Percentiles rank a stretch among this genome's conserved stretches.
Conservation (phyloP, 768 basidiomycete genomes). For the Gautieria morchelliformis region DNA sequence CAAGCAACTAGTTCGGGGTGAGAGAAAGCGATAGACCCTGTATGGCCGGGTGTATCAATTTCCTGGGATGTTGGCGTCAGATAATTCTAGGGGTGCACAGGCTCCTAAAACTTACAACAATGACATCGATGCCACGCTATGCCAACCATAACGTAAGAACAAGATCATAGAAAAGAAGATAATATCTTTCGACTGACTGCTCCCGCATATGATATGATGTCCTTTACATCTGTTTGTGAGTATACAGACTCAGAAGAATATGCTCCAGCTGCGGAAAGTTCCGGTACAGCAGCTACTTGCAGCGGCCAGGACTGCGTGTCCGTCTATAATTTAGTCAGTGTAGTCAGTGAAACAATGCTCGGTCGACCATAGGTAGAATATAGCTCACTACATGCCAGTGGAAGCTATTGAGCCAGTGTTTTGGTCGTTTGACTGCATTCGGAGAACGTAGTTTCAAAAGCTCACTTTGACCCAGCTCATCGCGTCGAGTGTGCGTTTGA, state of each 20-base stretch:
- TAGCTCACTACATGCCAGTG: constrained; percentile 29
- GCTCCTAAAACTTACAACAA: constrained; percentile 14
- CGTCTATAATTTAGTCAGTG: neutral
- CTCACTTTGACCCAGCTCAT: constrained; percentile 27
- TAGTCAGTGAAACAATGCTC: neutral
- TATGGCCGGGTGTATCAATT: constrained; percentile 32
- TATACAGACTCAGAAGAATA: constrained; percentile 23
- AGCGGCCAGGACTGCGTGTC: constrained; percentile 24
- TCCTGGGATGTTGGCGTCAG: constrained; percentile 13
- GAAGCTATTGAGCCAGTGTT: constrained; percentile 23
- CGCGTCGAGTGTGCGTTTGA: constrained; percentile 23
- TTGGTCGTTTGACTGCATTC: neutral
- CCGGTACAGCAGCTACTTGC: constrained; percentile 18
- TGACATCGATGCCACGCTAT: constrained; percentile 27
- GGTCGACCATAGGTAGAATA: constrained; percentile 18
- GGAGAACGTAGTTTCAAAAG: neutral
- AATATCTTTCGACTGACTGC: constrained; percentile 14
- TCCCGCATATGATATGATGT: constrained; percentile 23
- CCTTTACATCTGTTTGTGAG: constrained; percentile 16
- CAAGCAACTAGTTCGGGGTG: constrained; percentile 30
- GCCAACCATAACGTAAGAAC: neutral
- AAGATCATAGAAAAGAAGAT: neutral
- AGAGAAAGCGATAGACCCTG: constrained; percentile 20
- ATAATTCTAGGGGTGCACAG: neutral
- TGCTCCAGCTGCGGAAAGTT: constrained; percentile 22